Evolutionary conservation across 352 stramenopile genomes (phyloP).

Genomic region (Blastocystis sp.): DNA sequence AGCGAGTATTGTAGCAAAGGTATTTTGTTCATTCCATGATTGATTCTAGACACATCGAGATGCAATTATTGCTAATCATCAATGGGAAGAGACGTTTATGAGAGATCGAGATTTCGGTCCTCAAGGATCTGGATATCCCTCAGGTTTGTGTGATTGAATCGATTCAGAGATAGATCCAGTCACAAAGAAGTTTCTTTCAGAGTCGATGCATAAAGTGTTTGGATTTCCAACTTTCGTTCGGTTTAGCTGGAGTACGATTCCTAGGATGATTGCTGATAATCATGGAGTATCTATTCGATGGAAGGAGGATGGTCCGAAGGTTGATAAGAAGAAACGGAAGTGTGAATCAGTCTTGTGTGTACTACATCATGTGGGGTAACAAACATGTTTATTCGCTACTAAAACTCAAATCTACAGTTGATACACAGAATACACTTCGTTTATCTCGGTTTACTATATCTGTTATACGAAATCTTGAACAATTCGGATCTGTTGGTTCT

Average conservation of each 20-base stretch:
- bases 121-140: constrained; percentile 30
- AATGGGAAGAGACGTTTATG: constrained; percentile 51
- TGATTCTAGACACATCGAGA: constrained; percentile 35
- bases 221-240: constrained; percentile 57
- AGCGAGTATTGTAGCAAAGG: constrained; percentile 62
- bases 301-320: constrained; percentile 17
- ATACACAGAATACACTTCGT: constrained; percentile 17
- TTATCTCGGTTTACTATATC: neutral
- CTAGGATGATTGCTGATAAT: neutral
- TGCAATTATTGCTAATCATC: constrained; percentile 33
- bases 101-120: neutral
- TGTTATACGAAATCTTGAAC: neutral
- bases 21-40: neutral
- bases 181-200: constrained; percentile 6
- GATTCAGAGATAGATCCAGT: neutral
- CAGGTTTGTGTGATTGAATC: neutral
- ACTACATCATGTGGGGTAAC: neutral
- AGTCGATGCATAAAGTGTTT: constrained; percentile 53
- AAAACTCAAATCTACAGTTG: neutral
- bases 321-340: neutral
- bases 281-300: constrained; percentile 5
- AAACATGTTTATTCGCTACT: neutral
- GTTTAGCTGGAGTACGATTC: constrained; percentile 59
- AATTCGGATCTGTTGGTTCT: neutral
- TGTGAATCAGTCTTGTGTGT: neutral